Evolutionary conservation across 306 rosid genomes (phyloP).

Genomic region (Cucurbita moschata): DNA sequence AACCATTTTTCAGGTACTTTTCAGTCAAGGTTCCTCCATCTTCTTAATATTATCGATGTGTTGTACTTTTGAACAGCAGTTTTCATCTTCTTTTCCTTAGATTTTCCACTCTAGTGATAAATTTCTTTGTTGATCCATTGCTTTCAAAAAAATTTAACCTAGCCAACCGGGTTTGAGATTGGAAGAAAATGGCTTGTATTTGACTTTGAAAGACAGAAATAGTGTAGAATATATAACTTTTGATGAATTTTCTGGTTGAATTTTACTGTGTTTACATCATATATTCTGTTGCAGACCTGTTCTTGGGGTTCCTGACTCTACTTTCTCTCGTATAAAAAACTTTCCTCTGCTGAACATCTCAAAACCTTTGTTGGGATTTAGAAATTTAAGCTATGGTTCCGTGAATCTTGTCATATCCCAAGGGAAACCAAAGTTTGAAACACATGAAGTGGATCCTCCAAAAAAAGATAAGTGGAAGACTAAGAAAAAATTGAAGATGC

Average conservation of each 20-base stretch:
- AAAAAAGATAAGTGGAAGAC: constrained; percentile 64
- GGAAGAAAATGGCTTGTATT: not conserved
- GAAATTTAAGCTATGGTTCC: constrained; percentile 56
- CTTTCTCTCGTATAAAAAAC: constrained; percentile 11
- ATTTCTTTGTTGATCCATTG: not conserved
- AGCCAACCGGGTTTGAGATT: not conserved
- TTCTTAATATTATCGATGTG: not conserved
- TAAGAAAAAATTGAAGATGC: constrained; percentile 69
- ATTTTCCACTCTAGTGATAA: not conserved
- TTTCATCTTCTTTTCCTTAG: not conserved
- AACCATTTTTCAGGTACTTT: constrained; percentile 31
- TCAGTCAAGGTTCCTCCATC: not conserved
- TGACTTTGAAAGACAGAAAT: not conserved
- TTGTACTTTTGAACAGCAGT: not conserved
- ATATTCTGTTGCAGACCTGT: constrained; percentile 33
- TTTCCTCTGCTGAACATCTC: constrained; percentile 9
- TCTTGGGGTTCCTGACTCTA: constrained; percentile 15
- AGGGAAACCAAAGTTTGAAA: constrained; percentile 73
- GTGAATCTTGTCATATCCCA: constrained; percentile 62
- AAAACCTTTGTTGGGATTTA: constrained; percentile 25
- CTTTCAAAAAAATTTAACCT: not conserved
- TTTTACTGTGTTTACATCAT: not conserved
- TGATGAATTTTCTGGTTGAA: not conserved
- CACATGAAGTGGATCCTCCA: constrained; percentile 50
- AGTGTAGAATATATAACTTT: not conserved